Evolutionary conservation across 257 asterid genomes (phyloP).

Genomic region (Schizonepeta tenuifolia): DNA sequence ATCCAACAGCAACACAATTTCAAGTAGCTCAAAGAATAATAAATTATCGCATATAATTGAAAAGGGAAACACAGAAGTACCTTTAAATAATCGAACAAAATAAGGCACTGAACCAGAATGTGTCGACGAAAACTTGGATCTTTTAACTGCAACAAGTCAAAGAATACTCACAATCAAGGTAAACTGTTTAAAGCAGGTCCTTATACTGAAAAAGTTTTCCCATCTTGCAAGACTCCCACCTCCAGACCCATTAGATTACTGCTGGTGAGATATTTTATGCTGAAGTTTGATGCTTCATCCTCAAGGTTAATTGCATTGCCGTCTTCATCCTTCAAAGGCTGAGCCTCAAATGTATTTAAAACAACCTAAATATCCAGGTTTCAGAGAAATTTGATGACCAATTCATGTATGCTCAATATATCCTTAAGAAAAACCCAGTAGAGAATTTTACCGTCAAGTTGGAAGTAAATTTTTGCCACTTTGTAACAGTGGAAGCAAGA

Average conservation of each 20-base stretch:
- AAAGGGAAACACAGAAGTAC: constrained; percentile 47
- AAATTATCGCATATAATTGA: constrained; percentile 2
- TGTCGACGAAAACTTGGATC: constrained; percentile 99
- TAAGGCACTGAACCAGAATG: constrained; percentile 91
- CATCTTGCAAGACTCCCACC: constrained; percentile 46
- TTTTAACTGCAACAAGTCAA: constrained; percentile 63
- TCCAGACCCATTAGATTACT: constrained; percentile 97
- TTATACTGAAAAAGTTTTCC: constrained; percentile 19
- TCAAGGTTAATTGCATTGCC: constrained; percentile 78
- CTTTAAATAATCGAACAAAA: constrained; percentile 93
- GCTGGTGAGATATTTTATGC: constrained; percentile 95
- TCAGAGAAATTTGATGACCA: constrained; percentile 20
- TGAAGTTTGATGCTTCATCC: constrained; percentile 91
- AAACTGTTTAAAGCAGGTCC: constrained; percentile 23
- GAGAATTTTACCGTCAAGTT: constrained; percentile 62
- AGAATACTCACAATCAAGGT: constrained; percentile 27
- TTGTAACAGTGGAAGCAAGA: constrained; percentile 65
- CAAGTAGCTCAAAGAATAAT: constrained; percentile 17
- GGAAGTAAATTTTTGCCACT: constrained; percentile 91
- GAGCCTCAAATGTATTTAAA: constrained; percentile 89
- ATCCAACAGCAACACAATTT: constrained; percentile 13
- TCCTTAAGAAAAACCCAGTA: constrained; percentile 7
- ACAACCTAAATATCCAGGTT: constrained; percentile 62
- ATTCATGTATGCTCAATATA: neutral
- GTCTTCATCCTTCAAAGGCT: constrained; percentile 93